These are phyloP conservation scores for Clarireedia homoeocarpa DNA, from an alignment of 2,329 filamentous ascomycete species.

Conservation along the genomic window DNA sequence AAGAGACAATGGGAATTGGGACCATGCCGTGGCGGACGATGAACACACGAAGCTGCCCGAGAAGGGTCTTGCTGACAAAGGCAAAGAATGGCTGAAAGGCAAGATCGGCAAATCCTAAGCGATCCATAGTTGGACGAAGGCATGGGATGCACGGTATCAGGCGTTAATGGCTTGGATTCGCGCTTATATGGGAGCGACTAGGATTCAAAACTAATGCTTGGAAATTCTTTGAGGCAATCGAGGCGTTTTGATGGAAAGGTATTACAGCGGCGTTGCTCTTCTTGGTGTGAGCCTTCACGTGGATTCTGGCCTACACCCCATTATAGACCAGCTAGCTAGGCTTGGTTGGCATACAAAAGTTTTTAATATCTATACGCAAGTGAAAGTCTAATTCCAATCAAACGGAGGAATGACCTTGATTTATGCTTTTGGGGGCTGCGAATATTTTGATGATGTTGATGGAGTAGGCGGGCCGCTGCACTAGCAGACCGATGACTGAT, in stretches of 20 bases:
- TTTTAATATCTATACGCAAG: neutral
- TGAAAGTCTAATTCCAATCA: neutral
- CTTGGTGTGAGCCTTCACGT: neutral
- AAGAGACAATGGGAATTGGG: conserved; percentile 23
- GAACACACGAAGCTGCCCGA: conserved; percentile 11
- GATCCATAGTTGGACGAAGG: neutral
- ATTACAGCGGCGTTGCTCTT: neutral
- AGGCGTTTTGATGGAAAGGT: neutral
- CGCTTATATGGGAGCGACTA: neutral
- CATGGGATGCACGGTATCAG: neutral
- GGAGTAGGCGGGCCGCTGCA: neutral
- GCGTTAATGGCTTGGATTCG: conserved; percentile 1
- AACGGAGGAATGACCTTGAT: neutral
- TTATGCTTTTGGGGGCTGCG: neutral
- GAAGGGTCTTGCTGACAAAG: conserved; percentile 41
- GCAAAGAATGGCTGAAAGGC: conserved; percentile 37
- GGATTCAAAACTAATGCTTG: neutral
- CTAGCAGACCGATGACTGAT: neutral
- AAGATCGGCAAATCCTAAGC: conserved; percentile 1
- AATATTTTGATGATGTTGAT: conserved; percentile 2
- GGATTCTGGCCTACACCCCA: neutral
- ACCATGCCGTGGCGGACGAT: conserved; percentile 25
- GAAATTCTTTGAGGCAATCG: neutral
- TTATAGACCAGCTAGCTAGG: neutral
- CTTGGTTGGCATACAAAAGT: neutral